phyloP scores from a whole-genome alignment of 78 protist species.

The Bodo saltans region DNA sequence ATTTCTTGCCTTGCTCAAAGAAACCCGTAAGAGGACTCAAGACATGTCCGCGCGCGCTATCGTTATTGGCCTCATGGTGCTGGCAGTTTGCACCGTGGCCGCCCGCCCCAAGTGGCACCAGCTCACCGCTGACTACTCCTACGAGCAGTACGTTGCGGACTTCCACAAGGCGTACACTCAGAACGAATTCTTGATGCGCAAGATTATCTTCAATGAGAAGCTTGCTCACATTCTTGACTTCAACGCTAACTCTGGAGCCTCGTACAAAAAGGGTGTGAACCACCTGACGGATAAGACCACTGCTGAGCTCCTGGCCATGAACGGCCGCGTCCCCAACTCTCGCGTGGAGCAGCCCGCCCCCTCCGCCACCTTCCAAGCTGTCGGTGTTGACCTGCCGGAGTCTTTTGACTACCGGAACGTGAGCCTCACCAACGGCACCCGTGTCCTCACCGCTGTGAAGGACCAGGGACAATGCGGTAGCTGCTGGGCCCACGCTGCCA shows the following conservation, averaged over 20 bases:
- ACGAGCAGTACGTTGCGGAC: conserved; percentile 22
- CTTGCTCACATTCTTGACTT: neutral
- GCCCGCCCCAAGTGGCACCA: too few species aligned
- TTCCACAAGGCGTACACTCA: conserved; percentile 1
- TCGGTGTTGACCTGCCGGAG: neutral
- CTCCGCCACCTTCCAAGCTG: neutral
- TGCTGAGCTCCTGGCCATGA: neutral
- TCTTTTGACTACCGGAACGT: neutral
- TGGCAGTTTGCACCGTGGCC: too few species aligned
- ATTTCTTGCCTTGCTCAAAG: too few species aligned
- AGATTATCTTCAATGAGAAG: conserved; percentile 4
- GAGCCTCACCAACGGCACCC: neutral
- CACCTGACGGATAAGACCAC: conserved; percentile 12
- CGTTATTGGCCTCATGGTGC: too few species aligned
- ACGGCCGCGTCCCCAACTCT: neutral
- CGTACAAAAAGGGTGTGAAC: conserved; percentile 9
- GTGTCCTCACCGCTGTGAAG: conserved; percentile 72
- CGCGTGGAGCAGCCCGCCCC: neutral
- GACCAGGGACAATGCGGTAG: conserved; percentile 70
- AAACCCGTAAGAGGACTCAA: too few species aligned
- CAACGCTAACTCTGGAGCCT: neutral
- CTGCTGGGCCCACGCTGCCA: conserved; percentile 34
- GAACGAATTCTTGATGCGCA: neutral
- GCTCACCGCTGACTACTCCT: too few species aligned
- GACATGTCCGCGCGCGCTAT: too few species aligned